Conservation (phyloP, 2,329 filamentous ascomycete genomes). For the Ceratocystis albifundus region DNA sequence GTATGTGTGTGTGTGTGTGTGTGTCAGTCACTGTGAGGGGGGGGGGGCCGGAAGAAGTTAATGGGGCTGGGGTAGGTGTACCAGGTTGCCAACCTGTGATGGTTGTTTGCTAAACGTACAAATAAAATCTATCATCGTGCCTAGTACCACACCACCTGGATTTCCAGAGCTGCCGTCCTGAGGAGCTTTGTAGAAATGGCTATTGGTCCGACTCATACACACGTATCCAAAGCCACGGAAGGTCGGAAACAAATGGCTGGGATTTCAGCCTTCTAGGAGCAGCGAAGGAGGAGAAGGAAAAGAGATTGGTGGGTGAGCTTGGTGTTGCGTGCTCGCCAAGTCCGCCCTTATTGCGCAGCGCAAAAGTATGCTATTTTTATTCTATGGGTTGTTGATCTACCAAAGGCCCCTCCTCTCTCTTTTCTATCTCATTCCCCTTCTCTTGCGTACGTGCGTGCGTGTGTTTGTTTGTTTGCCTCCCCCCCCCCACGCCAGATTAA, state of each 20-base stretch:
- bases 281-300: background rate
- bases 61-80: background rate
- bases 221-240: background rate
- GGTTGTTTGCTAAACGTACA: background rate
- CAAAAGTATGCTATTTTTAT: conserved; percentile 10
- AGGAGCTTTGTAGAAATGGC: no score
- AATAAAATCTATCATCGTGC: no score
- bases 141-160: background rate
- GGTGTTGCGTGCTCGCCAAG: background rate
- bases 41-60: background rate
- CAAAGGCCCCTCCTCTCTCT: background rate
- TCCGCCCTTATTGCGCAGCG: background rate
- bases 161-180: background rate
- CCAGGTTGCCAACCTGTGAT: background rate
- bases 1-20: no score
- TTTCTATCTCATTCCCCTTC: background rate
- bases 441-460: background rate
- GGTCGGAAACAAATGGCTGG: conserved; percentile 1
- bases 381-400: background rate
- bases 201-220: background rate
- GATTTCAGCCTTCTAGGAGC: background rate
- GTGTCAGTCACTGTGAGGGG: background rate
- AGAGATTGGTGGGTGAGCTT: background rate
- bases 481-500: conserved; percentile 5
- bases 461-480: background rate